These are phyloP conservation scores for Tremella yokohamensis DNA, from an alignment of 768 basidiomycete species.

Conservation along the genomic window DNA sequence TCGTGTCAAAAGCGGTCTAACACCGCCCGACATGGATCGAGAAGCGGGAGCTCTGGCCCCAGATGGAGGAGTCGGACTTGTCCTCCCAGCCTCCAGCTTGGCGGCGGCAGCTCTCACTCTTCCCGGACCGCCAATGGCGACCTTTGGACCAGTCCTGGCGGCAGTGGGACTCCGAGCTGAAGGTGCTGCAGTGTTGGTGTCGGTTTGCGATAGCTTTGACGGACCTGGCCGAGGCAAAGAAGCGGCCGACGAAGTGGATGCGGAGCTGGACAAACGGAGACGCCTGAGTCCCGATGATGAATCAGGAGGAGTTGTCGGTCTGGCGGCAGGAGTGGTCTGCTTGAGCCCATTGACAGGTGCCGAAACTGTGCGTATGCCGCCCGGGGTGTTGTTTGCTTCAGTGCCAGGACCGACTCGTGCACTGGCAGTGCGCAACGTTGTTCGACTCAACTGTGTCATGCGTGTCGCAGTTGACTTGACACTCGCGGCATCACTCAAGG, in stretches of 20 bases:
- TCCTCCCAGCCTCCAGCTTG: not conserved
- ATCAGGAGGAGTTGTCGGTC: slow-evolving; percentile 11
- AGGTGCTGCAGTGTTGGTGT: slow-evolving; percentile 8
- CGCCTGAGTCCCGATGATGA: slow-evolving; percentile 22
- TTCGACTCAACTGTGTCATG: not conserved
- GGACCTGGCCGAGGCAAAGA: slow-evolving; percentile 7
- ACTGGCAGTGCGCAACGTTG: slow-evolving; percentile 2
- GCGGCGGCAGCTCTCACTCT: slow-evolving; percentile 5
- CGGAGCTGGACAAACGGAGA: slow-evolving; percentile 28
- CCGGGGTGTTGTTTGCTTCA: too few relatives aligned
- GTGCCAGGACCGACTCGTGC: too few relatives aligned
- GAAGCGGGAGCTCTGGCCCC: slow-evolving; percentile 3
- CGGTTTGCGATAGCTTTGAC: slow-evolving; percentile 8
- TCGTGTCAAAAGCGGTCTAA: slow-evolving; percentile 15
- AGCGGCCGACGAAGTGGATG: slow-evolving; percentile 16
- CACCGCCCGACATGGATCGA: slow-evolving; percentile 10
- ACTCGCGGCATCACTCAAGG: slow-evolving; percentile 15
- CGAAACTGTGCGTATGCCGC: too few relatives aligned
- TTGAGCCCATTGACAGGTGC: too few relatives aligned
- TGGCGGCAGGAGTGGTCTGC: not conserved
- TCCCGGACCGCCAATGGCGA: slow-evolving; percentile 15
- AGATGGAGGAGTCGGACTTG: slow-evolving; percentile 14
- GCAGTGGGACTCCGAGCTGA: slow-evolving; percentile 28
- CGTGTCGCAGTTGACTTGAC: not conserved
- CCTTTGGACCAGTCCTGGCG: slow-evolving; percentile 17